Evolutionary conservation across 2,329 filamentous ascomycete species (phyloP).

Genomic region (Trichoderma aggressivum): DNA sequence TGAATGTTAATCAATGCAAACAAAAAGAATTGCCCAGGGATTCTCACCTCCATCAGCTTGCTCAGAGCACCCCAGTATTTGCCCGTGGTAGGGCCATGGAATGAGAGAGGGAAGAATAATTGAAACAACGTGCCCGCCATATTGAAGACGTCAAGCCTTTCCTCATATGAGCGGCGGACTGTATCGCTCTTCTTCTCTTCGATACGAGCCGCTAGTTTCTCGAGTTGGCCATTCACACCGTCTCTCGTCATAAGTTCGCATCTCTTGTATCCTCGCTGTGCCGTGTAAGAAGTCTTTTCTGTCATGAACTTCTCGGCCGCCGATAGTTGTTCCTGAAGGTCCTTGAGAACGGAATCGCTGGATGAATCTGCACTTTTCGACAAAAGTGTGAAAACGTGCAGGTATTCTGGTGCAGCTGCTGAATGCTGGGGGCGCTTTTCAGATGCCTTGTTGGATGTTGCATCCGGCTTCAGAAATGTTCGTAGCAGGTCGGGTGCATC

Average conservation of each 20-base stretch:
- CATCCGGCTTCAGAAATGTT: constrained; percentile 7
- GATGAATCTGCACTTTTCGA: constrained; percentile 11
- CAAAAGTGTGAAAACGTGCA: constrained; percentile 26
- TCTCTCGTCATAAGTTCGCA: constrained; percentile 25
- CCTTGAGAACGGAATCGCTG: neutral
- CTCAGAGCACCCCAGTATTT: constrained; percentile 46
- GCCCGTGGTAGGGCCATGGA: constrained; percentile 35
- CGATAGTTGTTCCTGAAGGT: constrained; percentile 21
- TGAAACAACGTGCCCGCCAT: constrained; percentile 38
- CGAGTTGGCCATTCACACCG: constrained; percentile 27
- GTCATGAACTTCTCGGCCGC: constrained; percentile 29
- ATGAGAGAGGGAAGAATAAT: constrained; percentile 40
- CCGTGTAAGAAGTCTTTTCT: constrained; percentile 26
- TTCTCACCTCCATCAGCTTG: constrained; percentile 29
- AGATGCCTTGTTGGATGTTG: neutral
- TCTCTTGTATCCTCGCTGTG: constrained; percentile 30
- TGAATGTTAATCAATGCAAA: neutral
- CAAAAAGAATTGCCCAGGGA: neutral
- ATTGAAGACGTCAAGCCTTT: constrained; percentile 40
- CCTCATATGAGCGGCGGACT: constrained; percentile 30
- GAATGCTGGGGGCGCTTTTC: neutral
- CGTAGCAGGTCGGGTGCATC: constrained; percentile 3
- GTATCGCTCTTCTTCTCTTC: constrained; percentile 26
- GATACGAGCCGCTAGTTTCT: constrained; percentile 23
- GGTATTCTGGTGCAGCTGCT: neutral